Evolutionary conservation across 73 alveolate species (phyloP).

Genomic region (Blepharisma stoltei): DNA sequence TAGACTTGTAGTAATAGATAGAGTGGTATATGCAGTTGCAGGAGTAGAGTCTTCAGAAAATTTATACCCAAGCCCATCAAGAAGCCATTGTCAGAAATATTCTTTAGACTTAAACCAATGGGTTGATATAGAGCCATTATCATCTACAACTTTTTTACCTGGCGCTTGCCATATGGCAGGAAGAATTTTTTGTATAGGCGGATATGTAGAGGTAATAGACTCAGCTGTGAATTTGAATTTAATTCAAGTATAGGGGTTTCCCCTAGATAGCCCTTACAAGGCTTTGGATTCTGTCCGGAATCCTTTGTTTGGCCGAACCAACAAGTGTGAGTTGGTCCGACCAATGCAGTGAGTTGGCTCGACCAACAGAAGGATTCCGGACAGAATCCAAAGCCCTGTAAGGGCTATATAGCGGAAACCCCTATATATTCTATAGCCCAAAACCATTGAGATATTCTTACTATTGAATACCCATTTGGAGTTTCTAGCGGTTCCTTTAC

Average conservation of each 20-base stretch:
- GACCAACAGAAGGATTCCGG: no score
- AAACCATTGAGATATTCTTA: conserved; percentile 6
- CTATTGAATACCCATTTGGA: conserved; percentile 17
- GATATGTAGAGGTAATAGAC: conserved; percentile 14
- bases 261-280: neutral
- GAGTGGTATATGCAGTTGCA: conserved; percentile 19
- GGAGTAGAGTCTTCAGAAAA: neutral
- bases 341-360: no score
- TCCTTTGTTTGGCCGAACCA: no score
- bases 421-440: neutral
- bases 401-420: no score
- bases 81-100: neutral
- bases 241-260: neutral
- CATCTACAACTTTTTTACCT: neutral
- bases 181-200: conserved; percentile 19
- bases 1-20: neutral
- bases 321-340: no score
- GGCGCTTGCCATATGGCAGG: conserved; percentile 2
- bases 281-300: neutral
- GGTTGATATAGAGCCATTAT: neutral
- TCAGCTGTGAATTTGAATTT: neutral
- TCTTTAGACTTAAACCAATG: neutral
- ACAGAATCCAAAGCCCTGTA: no score
- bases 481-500: no score
- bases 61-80: neutral